A percentile compares a stretch with the other conserved stretches of the same genome.
Conservation (phyloP, 2,329 filamentous ascomycete species). For the Alternaria arbusti region DNA sequence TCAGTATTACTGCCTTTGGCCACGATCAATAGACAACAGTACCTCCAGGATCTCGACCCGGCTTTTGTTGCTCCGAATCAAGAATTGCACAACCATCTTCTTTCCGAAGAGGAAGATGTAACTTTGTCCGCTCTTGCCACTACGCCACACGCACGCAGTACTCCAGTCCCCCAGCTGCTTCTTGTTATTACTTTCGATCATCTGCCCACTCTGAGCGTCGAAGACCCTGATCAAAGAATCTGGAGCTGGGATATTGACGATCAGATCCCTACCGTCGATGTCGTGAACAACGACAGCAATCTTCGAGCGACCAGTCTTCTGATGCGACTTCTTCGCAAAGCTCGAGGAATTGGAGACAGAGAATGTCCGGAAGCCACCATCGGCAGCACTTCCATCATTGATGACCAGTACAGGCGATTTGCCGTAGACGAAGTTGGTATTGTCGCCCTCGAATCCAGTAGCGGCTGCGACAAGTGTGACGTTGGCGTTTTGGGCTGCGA, state of each 20-base stretch:
- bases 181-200: slow-evolving; percentile 29
- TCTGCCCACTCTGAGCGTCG: slow-evolving; percentile 22
- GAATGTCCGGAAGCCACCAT: slow-evolving; percentile 37
- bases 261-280: slow-evolving; percentile 32
- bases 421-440: slow-evolving; percentile 35
- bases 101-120: slow-evolving; percentile 43
- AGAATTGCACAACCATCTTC: slow-evolving; percentile 36
- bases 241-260: slow-evolving; percentile 38
- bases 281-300: slow-evolving; percentile 32
- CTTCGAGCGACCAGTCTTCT: slow-evolving; percentile 37
- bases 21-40: neutral
- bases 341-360: slow-evolving; percentile 5
- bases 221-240: slow-evolving; percentile 36
- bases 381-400: slow-evolving; percentile 38
- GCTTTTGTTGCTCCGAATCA: slow-evolving; percentile 18
- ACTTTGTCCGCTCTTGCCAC: slow-evolving; percentile 28
- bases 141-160: slow-evolving; percentile 37
- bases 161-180: slow-evolving; percentile 40
- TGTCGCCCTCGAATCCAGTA: slow-evolving; percentile 36
- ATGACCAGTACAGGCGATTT: slow-evolving; percentile 25
- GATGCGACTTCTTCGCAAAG: slow-evolving; percentile 22
- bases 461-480: slow-evolving; percentile 30
- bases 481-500: slow-evolving; percentile 23
- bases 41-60: slow-evolving; percentile 35
- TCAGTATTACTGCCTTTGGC: neutral